A percentile compares a stretch with the other conserved stretches of the same genome.
phyloP scores from a whole-genome alignment of 257 asterid genomes.

The Penstemon davidsonii region DNA sequence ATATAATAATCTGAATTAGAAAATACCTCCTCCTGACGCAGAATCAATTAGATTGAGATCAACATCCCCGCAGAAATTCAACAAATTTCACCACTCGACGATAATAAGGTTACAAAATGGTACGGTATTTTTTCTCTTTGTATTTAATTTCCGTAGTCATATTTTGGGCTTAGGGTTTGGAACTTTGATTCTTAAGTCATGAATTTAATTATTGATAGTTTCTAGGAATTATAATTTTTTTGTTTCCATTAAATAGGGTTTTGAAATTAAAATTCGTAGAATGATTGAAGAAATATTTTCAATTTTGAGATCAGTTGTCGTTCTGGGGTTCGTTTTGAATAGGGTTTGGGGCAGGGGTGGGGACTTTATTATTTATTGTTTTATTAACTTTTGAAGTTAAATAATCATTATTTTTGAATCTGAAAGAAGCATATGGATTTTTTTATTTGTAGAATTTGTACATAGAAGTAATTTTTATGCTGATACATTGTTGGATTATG shows the following conservation, averaged over 20 bases:
- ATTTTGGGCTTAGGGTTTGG: constrained; percentile 22
- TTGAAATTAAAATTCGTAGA: background rate
- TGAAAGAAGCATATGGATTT: too few relatives aligned
- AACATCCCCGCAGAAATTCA: constrained; percentile 15
- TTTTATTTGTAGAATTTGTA: too few relatives aligned
- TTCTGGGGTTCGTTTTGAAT: constrained; percentile 2
- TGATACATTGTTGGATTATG: too few relatives aligned
- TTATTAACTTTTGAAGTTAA: too few relatives aligned
- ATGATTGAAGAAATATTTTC: background rate
- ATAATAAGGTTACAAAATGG: constrained; percentile 33
- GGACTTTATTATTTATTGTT: too few relatives aligned
- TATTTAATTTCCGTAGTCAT: background rate
- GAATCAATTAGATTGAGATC: constrained; percentile 18
- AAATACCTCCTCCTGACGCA: background rate
- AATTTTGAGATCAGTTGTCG: constrained; percentile 13
- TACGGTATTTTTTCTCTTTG: constrained; percentile 8
- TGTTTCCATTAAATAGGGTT: background rate
- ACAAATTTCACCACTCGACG: constrained; percentile 10
- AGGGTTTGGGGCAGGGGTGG: constrained; percentile 19
- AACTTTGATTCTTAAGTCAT: constrained; percentile 8
- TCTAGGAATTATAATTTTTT: background rate
- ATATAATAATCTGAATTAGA: background rate
- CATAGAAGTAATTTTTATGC: too few relatives aligned
- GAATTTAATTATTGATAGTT: constrained; percentile 12
- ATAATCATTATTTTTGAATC: too few relatives aligned